Conservation (phyloP, 208 protist species). For the Naegleria gruberi region DNA sequence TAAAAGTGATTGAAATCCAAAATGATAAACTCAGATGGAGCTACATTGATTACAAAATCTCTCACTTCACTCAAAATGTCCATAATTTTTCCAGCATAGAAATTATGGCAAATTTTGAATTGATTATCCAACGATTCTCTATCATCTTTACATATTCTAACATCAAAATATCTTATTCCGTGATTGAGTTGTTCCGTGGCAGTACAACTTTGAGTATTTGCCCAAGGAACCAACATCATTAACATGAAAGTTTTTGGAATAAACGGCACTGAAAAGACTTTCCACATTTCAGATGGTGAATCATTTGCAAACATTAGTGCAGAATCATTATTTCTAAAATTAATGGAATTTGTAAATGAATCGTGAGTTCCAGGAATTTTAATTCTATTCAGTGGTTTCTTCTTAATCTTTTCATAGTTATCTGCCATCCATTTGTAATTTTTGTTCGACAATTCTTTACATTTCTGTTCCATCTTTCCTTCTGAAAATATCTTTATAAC, state of each 20-base stretch:
- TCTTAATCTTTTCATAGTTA: not conserved
- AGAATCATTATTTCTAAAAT: not conserved
- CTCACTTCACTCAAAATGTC: not conserved
- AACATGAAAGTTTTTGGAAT: not conserved
- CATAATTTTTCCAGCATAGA: not conserved
- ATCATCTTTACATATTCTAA: not conserved
- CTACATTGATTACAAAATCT: not conserved
- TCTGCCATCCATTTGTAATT: not conserved
- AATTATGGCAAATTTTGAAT: not conserved
- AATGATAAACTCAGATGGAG: not conserved
- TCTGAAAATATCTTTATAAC: no score
- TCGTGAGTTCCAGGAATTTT: not conserved
- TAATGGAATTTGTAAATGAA: not conserved
- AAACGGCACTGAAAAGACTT: not conserved
- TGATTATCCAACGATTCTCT: not conserved
- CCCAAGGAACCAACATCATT: not conserved
- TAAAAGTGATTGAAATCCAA: slow-evolving; percentile 7
- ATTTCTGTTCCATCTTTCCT: no score
- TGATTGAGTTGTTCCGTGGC: not conserved
- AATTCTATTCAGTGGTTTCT: not conserved
- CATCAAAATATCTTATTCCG: not conserved
- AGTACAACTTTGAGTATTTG: not conserved
- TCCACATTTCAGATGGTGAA: not conserved
- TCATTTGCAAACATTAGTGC: not conserved
- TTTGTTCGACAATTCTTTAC: no score